These are phyloP conservation scores for Zea luxurians DNA, from an alignment of 176 grass and related monocot species.

Conservation along the genomic window DNA sequence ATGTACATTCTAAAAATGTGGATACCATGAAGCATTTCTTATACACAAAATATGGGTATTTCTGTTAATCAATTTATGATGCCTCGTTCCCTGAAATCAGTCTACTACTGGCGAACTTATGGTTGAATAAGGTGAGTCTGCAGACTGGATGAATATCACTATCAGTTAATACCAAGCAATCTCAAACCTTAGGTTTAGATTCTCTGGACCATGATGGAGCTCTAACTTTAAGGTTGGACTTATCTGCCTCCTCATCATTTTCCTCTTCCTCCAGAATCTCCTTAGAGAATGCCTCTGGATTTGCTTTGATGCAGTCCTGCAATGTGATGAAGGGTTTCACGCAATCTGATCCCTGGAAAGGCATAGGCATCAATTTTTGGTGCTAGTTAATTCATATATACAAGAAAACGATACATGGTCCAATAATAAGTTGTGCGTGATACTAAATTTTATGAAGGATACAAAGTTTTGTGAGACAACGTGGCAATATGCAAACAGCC, in stretches of 20 bases:
- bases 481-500: neutral
- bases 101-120: constrained; percentile 1
- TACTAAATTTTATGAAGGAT: neutral
- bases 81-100: constrained; percentile 12
- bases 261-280: constrained; percentile 80
- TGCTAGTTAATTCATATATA: neutral
- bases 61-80: constrained; percentile 1
- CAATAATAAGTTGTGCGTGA: neutral
- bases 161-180: constrained; percentile 15
- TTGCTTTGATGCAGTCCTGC: constrained; percentile 87
- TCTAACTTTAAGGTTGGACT: constrained; percentile 58
- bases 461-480: neutral
- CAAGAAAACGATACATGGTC: neutral
- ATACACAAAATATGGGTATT: constrained; percentile 13
- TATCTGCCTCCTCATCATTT: constrained; percentile 57
- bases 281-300: constrained; percentile 88
- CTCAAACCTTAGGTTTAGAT: constrained; percentile 64
- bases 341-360: constrained; percentile 86
- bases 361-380: neutral
- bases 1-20: neutral
- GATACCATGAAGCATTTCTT: neutral
- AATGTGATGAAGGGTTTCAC: constrained; percentile 74
- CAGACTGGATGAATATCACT: neutral
- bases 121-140: neutral
- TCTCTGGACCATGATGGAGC: constrained; percentile 88